phyloP scores from a whole-genome alignment of 2,329 filamentous ascomycete species.

The Dothideomycetidae sp. region DNA sequence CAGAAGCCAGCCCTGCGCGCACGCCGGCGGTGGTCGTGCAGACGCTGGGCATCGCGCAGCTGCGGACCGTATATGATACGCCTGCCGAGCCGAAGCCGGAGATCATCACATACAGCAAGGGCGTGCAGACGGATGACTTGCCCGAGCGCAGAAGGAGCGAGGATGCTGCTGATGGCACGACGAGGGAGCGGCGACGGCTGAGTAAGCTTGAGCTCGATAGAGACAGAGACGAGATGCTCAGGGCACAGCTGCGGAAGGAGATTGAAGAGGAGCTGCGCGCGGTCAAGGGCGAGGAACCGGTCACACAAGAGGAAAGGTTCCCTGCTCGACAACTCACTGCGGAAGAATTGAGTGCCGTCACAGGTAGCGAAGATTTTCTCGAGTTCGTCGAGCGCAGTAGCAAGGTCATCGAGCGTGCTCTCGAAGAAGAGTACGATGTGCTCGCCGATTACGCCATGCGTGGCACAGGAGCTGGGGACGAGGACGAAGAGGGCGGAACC shows the following conservation, averaged over 20 bases:
- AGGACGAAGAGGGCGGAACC: slow-evolving; percentile 59
- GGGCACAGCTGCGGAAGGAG: slow-evolving; percentile 70
- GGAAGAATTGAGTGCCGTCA: slow-evolving; percentile 82
- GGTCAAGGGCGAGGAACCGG: slow-evolving; percentile 39
- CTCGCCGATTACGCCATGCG: slow-evolving; percentile 85
- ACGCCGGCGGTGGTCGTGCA: slow-evolving; percentile 7
- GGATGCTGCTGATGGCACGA: slow-evolving; percentile 38
- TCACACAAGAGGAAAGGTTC: slow-evolving; percentile 42
- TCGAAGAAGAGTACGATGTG: slow-evolving; percentile 94
- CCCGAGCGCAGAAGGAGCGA: slow-evolving; percentile 45
- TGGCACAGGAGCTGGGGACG: slow-evolving; percentile 59
- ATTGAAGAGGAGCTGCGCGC: slow-evolving; percentile 84
- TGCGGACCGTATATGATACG: slow-evolving; percentile 68
- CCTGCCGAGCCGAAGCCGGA: slow-evolving; percentile 53
- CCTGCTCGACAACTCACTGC: slow-evolving; percentile 64
- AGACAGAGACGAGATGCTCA: slow-evolving; percentile 76
- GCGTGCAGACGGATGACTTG: slow-evolving; percentile 75
- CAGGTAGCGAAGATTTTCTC: slow-evolving; percentile 81
- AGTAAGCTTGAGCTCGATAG: slow-evolving; percentile 54
- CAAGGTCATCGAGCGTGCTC: slow-evolving; percentile 88
- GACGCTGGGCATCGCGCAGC: slow-evolving; percentile 56
- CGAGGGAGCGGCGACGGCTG: slow-evolving; percentile 30
- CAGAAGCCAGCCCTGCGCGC: slow-evolving; percentile 7
- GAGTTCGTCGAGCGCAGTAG: slow-evolving; percentile 92
- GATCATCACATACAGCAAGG: slow-evolving; percentile 92